Evolutionary conservation across 257 asterid species (phyloP), one percentile per base, ranked within the genome.

Genomic region (Solanum tacnaense): DNA sequence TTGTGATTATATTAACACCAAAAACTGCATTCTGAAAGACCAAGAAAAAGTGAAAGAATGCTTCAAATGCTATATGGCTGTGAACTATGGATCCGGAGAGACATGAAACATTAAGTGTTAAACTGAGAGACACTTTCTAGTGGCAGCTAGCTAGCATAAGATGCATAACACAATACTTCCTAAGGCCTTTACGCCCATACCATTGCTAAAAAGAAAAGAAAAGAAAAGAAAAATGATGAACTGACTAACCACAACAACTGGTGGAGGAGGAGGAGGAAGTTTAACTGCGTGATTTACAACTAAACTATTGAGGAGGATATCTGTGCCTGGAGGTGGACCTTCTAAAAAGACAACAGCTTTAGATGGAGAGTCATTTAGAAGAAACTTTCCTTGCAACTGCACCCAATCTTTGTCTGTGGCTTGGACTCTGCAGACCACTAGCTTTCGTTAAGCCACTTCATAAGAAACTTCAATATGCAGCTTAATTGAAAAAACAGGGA

Each of bases 381-480:
- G 96, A 94, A 97, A 96, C 86, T 97, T 96, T 75, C 99, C 99
- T 89, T 90, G 96, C 93, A 95, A 87, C 88, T 91, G 94, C 85
- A 89, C 95, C 99, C 99, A 97, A 74, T 94, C 98, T 87, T 92
- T 95, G 90, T 95, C 98, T 23, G 96, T 93, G 86, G 98, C 98
- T 90, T 95, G 94, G 89, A 90, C 95, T 90, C 99, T 97, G 86
- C 70, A 89, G 84, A 82, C 31, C 79, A 86, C 41, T 13, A 73
- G 88, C 49, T 73, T 86, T 34, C 7, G 34, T 72, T 73, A 86
- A 86, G 32, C 31, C 38, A 67, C 32, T 86, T 46, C 5, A 1
- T 1, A 3, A 67, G 38, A 86, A 86, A 82, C 58, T 52, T 32
- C 84, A 82, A 82, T 49, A 27, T 2, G n/a, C 70, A 49, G 1